These are phyloP conservation scores for Aureobasidium sp. DNA, from an alignment of 2,329 filamentous ascomycete species.

Conservation along the genomic window DNA sequence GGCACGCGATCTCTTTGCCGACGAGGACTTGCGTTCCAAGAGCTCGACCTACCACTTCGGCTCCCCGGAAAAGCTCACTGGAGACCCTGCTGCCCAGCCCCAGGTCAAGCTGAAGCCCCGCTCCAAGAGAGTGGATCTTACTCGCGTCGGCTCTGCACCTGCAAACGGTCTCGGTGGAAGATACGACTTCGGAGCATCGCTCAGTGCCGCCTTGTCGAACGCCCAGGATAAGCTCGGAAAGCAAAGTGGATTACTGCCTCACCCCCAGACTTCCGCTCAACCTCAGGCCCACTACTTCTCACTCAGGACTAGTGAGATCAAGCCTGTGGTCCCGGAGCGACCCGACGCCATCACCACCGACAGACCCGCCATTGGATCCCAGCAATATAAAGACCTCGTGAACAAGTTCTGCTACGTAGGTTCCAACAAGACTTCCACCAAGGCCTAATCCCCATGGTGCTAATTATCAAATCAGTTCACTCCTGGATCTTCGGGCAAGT, in stretches of 20 bases:
- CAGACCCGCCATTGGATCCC: conserved; percentile 68
- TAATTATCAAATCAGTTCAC: conserved; percentile 28
- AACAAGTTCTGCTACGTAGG: conserved; percentile 99
- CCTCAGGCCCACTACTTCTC: conserved; percentile 15
- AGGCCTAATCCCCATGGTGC: conserved; percentile 30
- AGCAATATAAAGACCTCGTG: conserved; percentile 91
- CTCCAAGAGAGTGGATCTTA: conserved; percentile 52
- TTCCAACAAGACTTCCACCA: conserved; percentile 40
- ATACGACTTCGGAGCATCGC: conserved; percentile 92
- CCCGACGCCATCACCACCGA: conserved; percentile 50
- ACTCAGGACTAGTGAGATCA: conserved; percentile 15
- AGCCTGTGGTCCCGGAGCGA: conserved; percentile 36
- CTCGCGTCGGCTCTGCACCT: conserved; percentile 41
- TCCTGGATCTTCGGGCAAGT: conserved; percentile 15
- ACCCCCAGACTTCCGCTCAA: not conserved
- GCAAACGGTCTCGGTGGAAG: conserved; percentile 72
- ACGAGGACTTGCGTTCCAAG: conserved; percentile 60
- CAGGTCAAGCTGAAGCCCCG: conserved; percentile 60
- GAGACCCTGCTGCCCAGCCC: conserved; percentile 46
- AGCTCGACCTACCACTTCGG: conserved; percentile 37
- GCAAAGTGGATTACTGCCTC: conserved; percentile 39
- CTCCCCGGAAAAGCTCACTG: conserved; percentile 41
- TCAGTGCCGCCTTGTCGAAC: conserved; percentile 71
- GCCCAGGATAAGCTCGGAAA: conserved; percentile 57
- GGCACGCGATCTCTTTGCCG: conserved; percentile 41